Evolutionary conservation across 1,139 yeast species (phyloP).

Genomic region (Zhuliangozyma parablackwelliae): DNA sequence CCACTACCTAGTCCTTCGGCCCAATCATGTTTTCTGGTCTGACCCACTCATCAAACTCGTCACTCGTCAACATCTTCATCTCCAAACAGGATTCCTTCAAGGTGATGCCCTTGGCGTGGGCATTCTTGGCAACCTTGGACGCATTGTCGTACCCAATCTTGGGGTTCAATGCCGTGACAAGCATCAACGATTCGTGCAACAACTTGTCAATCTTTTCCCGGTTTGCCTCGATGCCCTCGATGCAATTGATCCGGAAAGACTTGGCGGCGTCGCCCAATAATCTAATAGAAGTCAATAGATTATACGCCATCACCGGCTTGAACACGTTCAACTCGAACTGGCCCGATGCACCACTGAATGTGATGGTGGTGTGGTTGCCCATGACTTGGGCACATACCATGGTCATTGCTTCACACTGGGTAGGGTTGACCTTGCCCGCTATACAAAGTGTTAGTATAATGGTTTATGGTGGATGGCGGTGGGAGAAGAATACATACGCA

Average conservation of each 20-base stretch:
- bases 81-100: conserved; percentile 92
- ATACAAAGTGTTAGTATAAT: conserved; percentile 20
- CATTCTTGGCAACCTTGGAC: conserved; percentile 96
- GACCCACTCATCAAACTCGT: conserved; percentile 94
- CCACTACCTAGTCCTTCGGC: conserved; percentile 53
- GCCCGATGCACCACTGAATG: conserved; percentile 97
- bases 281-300: conserved; percentile 82
- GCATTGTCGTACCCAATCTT: conserved; percentile 98
- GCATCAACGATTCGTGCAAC: conserved; percentile 91
- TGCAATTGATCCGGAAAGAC: conserved; percentile 92
- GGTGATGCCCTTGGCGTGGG: conserved; percentile 95
- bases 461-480: too few relatives aligned
- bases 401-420: conserved; percentile 97
- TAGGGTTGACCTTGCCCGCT: conserved; percentile 96
- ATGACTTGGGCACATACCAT: conserved; percentile 98
- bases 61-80: conserved; percentile 73
- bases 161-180: conserved; percentile 97
- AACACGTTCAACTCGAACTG: conserved; percentile 97
- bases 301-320: conserved; percentile 92
- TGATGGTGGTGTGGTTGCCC: conserved; percentile 92
- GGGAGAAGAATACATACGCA: conserved; percentile 30
- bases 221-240: conserved; percentile 90
- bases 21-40: conserved; percentile 98
- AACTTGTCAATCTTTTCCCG: conserved; percentile 79
- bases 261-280: conserved; percentile 82